Percentiles rank a stretch among this genome's conserved stretches.
Evolutionary conservation across 768 basidiomycete species (phyloP).

Genomic region (Lentinula boryana): DNA sequence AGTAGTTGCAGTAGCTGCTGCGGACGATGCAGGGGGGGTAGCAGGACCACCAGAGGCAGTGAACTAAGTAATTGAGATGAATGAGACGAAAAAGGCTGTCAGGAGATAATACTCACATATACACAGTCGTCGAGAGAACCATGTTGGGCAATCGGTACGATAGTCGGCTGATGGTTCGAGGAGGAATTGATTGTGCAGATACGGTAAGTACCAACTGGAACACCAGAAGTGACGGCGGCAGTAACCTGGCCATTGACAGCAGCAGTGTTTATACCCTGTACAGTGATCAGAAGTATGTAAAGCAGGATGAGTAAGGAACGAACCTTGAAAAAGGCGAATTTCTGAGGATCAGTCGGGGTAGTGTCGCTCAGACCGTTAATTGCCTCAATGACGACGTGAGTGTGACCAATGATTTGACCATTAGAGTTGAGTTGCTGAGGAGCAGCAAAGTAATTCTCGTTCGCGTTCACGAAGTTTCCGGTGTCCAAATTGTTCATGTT

Average conservation of each 20-base stretch:
- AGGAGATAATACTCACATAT: conserved; percentile 14
- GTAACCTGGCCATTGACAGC: conserved; percentile 40
- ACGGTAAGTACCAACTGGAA: conserved; percentile 36
- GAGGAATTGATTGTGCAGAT: conserved; percentile 4
- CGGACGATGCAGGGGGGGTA: background rate
- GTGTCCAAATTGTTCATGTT: conserved; percentile 37
- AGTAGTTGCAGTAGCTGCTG: background rate
- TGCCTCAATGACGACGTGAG: conserved; percentile 55
- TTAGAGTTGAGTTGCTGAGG: conserved; percentile 45
- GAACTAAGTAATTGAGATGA: background rate
- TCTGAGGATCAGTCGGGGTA: conserved; percentile 39
- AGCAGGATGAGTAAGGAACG: background rate
- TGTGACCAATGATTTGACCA: conserved; percentile 55
- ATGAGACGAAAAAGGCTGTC: too few relatives aligned
- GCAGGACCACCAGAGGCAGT: conserved; percentile 2
- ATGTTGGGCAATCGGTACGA: conserved; percentile 32
- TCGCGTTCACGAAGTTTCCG: conserved; percentile 47
- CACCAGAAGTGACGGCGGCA: conserved; percentile 44
- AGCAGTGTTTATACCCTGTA: conserved; percentile 35
- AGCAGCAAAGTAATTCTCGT: conserved; percentile 41
- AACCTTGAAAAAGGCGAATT: conserved; percentile 53
- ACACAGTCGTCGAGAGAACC: conserved; percentile 35
- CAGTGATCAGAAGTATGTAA: too few relatives aligned
- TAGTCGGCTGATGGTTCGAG: conserved; percentile 33
- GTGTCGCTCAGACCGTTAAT: conserved; percentile 44